Evolutionary conservation across 306 rosid genomes (phyloP).

Genomic region (Mimosa bimucronata): DNA sequence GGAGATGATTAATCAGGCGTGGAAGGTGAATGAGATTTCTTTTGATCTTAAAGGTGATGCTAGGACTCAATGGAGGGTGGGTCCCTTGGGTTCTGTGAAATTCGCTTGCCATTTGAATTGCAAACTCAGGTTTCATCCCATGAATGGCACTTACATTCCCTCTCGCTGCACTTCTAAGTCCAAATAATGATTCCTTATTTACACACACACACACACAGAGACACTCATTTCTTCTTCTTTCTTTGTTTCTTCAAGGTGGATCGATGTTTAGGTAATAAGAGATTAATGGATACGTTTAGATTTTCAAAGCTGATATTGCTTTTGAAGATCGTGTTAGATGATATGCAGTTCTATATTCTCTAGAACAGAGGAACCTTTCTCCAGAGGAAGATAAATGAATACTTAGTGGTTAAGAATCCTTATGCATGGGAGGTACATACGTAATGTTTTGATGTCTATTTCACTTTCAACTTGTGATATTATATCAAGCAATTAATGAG

Average conservation of each 20-base stretch:
- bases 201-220: background rate
- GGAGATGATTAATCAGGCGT: constrained; percentile 49
- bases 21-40: constrained; percentile 54
- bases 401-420: background rate
- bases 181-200: constrained; percentile 45
- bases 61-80: constrained; percentile 69
- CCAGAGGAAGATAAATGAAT: background rate
- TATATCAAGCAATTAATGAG: too few relatives aligned
- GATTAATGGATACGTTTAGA: background rate
- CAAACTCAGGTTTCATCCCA: constrained; percentile 58
- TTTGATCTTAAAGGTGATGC: constrained; percentile 65
- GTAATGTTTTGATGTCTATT: background rate
- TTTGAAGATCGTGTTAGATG: background rate
- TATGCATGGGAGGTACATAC: background rate
- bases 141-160: constrained; percentile 60
- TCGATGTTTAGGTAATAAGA: constrained; percentile 35
- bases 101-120: constrained; percentile 61
- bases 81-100: constrained; percentile 64
- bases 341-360: constrained; percentile 5
- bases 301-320: constrained; percentile 6
- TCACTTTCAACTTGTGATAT: too few relatives aligned
- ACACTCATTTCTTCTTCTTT: background rate
- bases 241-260: background rate
- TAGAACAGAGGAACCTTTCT: too few relatives aligned
- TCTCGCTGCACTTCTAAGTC: constrained; percentile 65